These are phyloP conservation scores for Waltiozyma sp. DNA, from an alignment of 1,139 yeast genomes.

Conservation along the genomic window DNA sequence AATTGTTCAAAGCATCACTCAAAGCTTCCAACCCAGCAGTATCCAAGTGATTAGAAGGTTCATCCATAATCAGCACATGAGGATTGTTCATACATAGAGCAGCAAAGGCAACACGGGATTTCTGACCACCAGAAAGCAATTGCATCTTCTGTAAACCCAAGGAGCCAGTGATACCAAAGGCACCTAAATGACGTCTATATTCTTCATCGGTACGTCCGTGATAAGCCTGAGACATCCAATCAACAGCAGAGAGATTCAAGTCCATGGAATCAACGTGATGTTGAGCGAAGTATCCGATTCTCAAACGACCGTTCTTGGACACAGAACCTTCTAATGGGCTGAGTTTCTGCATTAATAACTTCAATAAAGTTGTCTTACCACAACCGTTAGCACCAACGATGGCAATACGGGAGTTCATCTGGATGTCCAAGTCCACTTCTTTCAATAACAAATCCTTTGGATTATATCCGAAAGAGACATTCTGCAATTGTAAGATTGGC, in stretches of 20 bases:
- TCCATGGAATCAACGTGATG: constrained; percentile 99
- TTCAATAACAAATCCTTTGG: constrained; percentile 51
- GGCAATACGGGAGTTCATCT: constrained; percentile 90
- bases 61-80: constrained; percentile 88
- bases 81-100: constrained; percentile 85
- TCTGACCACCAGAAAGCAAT: constrained; percentile 92
- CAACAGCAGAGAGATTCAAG: constrained; percentile 72
- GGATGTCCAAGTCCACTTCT: constrained; percentile 81
- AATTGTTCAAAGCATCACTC: constrained; percentile 74
- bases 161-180: constrained; percentile 94
- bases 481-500: constrained; percentile 82
- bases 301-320: constrained; percentile 69
- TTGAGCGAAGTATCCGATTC: constrained; percentile 98
- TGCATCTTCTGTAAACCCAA: constrained; percentile 87
- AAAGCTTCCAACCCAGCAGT: constrained; percentile 95
- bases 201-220: constrained; percentile 97
- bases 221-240: constrained; percentile 82
- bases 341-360: constrained; percentile 69
- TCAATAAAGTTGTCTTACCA: constrained; percentile 92
- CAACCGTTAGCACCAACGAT: constrained; percentile 98
- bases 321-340: constrained; percentile 68
- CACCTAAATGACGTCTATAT: constrained; percentile 90
- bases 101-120: constrained; percentile 96
- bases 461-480: constrained; percentile 76
- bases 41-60: constrained; percentile 98